These are phyloP conservation scores for Akebia trifoliata DNA, from an alignment of 164 flowering plant genomes.

Conservation along the genomic window DNA sequence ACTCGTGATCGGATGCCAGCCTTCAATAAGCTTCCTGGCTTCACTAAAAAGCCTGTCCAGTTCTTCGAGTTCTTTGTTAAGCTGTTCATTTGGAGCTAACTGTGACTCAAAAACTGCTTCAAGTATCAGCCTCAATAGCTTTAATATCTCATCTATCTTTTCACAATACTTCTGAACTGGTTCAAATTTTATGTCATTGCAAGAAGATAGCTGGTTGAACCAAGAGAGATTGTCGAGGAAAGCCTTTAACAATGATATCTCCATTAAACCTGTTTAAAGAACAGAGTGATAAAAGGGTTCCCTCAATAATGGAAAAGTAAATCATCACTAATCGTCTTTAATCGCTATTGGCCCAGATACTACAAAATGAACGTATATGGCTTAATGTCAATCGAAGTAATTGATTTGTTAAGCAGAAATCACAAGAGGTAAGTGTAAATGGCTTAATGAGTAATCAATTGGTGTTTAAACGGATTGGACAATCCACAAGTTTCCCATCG, in stretches of 20 bases:
- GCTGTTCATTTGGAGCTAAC: conserved; percentile 46
- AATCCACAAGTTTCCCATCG: too few relatives aligned
- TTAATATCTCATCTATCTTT: conserved; percentile 60
- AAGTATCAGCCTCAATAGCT: conserved; percentile 61
- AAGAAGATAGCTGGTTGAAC: conserved; percentile 42
- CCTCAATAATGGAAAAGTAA: not conserved
- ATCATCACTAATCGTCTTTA: too few relatives aligned
- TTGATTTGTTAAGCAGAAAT: too few relatives aligned
- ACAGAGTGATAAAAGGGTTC: not conserved
- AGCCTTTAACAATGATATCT: conserved; percentile 60
- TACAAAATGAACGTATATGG: too few relatives aligned
- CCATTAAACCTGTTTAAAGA: conserved; percentile 58
- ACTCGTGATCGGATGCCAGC: conserved; percentile 69
- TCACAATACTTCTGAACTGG: conserved; percentile 51
- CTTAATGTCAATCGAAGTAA: too few relatives aligned
- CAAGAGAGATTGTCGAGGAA: conserved; percentile 54
- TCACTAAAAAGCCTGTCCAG: conserved; percentile 52
- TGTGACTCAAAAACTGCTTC: conserved; percentile 52
- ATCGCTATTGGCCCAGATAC: too few relatives aligned
- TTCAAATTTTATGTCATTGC: conserved; percentile 39
- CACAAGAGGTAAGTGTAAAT: too few relatives aligned
- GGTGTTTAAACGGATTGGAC: too few relatives aligned
- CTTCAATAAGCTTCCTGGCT: conserved; percentile 50
- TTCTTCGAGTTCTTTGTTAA: conserved; percentile 46
- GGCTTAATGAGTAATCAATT: too few relatives aligned